A percentile compares a stretch with the other conserved stretches of the same genome.
phyloP scores from a whole-genome alignment of 176 grass and related monocot species.

The Paspalum notatum region DNA sequence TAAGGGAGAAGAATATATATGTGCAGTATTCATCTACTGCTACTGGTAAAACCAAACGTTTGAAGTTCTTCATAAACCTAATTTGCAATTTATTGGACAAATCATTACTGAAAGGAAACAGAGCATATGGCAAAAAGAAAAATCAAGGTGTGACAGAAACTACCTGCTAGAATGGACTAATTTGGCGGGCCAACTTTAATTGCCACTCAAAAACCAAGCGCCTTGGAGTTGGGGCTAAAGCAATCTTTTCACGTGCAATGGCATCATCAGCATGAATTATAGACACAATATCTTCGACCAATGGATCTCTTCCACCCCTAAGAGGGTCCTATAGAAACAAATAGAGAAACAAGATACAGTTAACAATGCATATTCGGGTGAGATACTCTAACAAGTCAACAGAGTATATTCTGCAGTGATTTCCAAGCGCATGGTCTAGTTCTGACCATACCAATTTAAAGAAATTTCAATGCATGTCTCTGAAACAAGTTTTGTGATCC shows the following conservation, averaged over 20 bases:
- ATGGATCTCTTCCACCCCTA: constrained; percentile 92
- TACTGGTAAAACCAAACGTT: background rate
- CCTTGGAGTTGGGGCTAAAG: constrained; percentile 51
- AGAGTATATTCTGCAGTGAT: constrained; percentile 17
- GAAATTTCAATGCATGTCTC: constrained; percentile 4
- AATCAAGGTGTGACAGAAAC: background rate
- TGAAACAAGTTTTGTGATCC: constrained; percentile 1
- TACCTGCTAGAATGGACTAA: constrained; percentile 92
- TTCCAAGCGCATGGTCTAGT: background rate
- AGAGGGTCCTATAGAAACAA: constrained; percentile 76
- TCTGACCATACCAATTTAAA: background rate
- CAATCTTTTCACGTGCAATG: constrained; percentile 50
- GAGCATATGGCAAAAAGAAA: background rate
- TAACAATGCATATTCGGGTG: constrained; percentile 19
- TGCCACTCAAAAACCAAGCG: constrained; percentile 85
- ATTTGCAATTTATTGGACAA: background rate
- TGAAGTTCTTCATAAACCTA: background rate
- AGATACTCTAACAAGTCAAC: background rate
- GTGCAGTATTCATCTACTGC: background rate
- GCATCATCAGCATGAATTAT: constrained; percentile 62
- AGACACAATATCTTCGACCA: constrained; percentile 80
- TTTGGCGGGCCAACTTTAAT: constrained; percentile 74
- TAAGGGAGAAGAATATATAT: constrained; percentile 8
- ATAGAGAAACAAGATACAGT: constrained; percentile 30
- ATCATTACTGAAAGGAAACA: constrained; percentile 26